Base-by-base conservation (phyloP, 1,284 basidiomycete species). In the Gymnopus androsaceus region DNA sequence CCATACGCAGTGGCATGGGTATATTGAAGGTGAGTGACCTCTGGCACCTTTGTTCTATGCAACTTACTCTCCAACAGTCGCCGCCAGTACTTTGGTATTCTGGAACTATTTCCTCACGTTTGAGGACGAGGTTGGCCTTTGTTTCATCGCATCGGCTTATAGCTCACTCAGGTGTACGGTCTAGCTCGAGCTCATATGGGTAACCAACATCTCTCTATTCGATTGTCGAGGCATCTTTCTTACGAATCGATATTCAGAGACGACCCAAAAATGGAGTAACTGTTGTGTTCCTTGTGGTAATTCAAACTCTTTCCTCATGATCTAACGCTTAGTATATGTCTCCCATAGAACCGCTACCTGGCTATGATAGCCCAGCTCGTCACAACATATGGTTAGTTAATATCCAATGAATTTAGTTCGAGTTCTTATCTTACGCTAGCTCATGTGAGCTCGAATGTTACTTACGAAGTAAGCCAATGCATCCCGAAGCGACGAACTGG, bases 41-140 rank as follows among this genome's bases (percentile, higher is more conserved):
- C 7, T 34, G 33, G 8, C 33, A 34, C 7, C 33, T 34, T 8
- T 34, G 33, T n/a, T n/a, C n/a, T n/a, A 34, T 34, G 15, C 15
- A 34, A 37, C 15, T 37, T 37, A n/a, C 15, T 40, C 33, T 37
- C 37, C 11, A 17, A 34, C 12, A 51, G 48, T 50, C 19, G 30
- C 48, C 15, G 48, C 33, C 19, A 36, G 21, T 23, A 31, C 50
- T 23, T 42, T 51, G 25, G 37, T 51, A 4, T 51, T 51, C 12
- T 51, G 38, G 36, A 37, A 51, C 28, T 51, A 41, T 21, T 25
- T 51, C 15, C 38, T 51, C 31, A 51, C 50, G 25, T 51, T 51
- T 21, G 25, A 42, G 27, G 38, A 28, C 28, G 50, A 51, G 50
- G 19, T 41, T 19, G 8, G 14, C 8, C 47, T 50, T 21, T 21